These are phyloP conservation scores for Aspergillus bridgeri DNA, from an alignment of 495 filamentous ascomycete species.

Conservation along the genomic window DNA sequence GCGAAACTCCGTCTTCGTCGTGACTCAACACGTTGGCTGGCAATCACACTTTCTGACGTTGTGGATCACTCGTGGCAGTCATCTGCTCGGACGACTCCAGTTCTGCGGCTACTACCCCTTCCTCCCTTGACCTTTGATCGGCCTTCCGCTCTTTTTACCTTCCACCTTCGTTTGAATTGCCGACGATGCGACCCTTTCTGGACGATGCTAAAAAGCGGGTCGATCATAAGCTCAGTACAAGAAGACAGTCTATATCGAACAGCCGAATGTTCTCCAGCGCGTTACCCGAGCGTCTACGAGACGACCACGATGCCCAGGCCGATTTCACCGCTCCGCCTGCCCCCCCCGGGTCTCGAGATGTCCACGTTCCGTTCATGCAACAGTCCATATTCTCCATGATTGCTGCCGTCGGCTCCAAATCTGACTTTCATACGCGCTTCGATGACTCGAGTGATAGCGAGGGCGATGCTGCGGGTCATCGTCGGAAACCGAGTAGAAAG, in stretches of 20 bases:
- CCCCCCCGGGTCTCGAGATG: constrained; percentile 33
- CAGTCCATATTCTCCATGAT: constrained; percentile 94
- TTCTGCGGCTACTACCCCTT: background rate
- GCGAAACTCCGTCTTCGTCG: no score
- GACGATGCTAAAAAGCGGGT: constrained; percentile 33
- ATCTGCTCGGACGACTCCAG: constrained; percentile 7
- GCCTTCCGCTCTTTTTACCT: constrained; percentile 6
- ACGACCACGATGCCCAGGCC: constrained; percentile 67
- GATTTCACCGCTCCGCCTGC: constrained; percentile 65
- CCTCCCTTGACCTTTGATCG: background rate
- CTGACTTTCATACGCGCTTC: constrained; percentile 76
- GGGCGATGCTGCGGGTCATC: constrained; percentile 44
- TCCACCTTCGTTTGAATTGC: constrained; percentile 6
- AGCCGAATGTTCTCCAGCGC: constrained; percentile 61
- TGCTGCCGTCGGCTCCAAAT: constrained; percentile 78
- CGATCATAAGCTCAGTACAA: constrained; percentile 32
- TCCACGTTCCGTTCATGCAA: constrained; percentile 68
- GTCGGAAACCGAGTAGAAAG: constrained; percentile 11
- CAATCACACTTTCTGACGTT: no score
- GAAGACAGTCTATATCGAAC: constrained; percentile 30
- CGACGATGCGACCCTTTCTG: constrained; percentile 31
- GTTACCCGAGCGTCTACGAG: constrained; percentile 72
- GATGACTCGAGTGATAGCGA: constrained; percentile 82
- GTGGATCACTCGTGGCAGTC: constrained; percentile 5
- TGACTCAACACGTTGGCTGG: no score